Evolutionary conservation across 305 asterid species (phyloP).

Genomic region (Euphrasia arctica): DNA sequence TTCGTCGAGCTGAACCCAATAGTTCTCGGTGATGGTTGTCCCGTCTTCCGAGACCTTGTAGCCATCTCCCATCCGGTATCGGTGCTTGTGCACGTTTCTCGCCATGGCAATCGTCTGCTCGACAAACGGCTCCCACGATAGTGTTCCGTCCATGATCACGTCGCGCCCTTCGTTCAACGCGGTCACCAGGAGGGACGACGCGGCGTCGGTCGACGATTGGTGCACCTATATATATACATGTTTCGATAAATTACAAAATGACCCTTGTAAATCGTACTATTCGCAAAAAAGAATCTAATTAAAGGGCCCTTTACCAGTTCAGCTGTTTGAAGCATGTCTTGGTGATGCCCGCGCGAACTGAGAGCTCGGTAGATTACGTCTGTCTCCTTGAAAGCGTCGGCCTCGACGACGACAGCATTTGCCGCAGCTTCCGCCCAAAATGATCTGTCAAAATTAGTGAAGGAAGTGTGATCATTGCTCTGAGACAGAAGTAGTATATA

Average conservation of each 20-base stretch:
- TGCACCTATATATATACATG: conserved; percentile 54
- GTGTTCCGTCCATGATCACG: conserved; percentile 95
- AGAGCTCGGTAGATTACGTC: conserved; percentile 85
- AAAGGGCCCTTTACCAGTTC: conserved; percentile 50
- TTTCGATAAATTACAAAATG: too few relatives aligned
- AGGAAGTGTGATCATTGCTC: too few relatives aligned
- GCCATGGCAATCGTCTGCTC: conserved; percentile 92
- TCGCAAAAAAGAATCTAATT: too few relatives aligned
- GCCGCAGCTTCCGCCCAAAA: conserved; percentile 78
- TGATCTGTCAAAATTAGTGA: conserved; percentile 40
- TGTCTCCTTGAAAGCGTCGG: conserved; percentile 94
- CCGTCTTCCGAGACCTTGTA: conserved; percentile 78
- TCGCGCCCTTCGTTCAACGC: conserved; percentile 94
- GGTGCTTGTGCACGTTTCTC: conserved; percentile 62
- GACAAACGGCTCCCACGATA: conserved; percentile 94
- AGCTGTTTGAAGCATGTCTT: conserved; percentile 96
- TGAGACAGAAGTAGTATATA: too few relatives aligned
- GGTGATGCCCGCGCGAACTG: conserved; percentile 79
- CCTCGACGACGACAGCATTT: conserved; percentile 87
- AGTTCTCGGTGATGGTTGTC: conserved; percentile 51
- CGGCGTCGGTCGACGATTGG: conserved; percentile 94
- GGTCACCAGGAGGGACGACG: conserved; percentile 84
- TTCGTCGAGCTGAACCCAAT: conserved; percentile 64
- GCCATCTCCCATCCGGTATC: conserved; percentile 90
- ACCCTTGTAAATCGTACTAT: too few relatives aligned